Conservation (phyloP, 768 basidiomycete species). For the Mycena olivaceomarginata region DNA sequence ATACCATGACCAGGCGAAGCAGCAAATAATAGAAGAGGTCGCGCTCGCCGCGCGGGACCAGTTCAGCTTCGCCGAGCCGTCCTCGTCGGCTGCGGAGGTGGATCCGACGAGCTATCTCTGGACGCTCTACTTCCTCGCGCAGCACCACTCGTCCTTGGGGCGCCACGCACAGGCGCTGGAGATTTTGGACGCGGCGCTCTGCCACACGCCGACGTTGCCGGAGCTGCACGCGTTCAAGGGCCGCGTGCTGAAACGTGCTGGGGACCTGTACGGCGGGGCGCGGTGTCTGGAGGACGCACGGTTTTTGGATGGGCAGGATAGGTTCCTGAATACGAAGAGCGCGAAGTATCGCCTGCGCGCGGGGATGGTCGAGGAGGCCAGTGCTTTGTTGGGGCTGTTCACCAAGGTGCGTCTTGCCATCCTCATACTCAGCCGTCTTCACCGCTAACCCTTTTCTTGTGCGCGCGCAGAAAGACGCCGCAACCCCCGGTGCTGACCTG, state of each 20-base stretch:
- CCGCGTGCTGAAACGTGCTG: constrained; percentile 90
- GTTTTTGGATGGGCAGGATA: constrained; percentile 92
- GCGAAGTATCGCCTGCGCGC: constrained; percentile 94
- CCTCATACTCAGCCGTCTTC: background rate
- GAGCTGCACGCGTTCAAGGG: constrained; percentile 91
- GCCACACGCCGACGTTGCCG: constrained; percentile 95
- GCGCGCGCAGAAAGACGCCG: constrained; percentile 85
- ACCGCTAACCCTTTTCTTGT: background rate
- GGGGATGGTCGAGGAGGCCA: constrained; percentile 87
- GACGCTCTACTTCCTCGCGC: constrained; percentile 96
- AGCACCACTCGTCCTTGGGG: constrained; percentile 86
- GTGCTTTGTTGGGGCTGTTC: constrained; percentile 86
- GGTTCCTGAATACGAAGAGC: constrained; percentile 95
- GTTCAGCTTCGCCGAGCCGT: constrained; percentile 51
- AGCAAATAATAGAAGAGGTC: constrained; percentile 79
- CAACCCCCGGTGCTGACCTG: constrained; percentile 84
- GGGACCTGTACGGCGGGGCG: constrained; percentile 87
- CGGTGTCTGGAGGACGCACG: constrained; percentile 87
- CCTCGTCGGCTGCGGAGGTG: constrained; percentile 50
- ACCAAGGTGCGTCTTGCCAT: constrained; percentile 82
- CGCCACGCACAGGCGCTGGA: constrained; percentile 72
- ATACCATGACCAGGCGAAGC: constrained; percentile 81
- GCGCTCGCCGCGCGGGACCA: constrained; percentile 69
- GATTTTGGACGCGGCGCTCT: constrained; percentile 78
- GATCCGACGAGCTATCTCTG: constrained; percentile 93